A percentile compares a stretch with the other conserved stretches of the same genome.
phyloP scores from a whole-genome alignment of 495 filamentous ascomycete species.

The Gamarada debralockiae region DNA sequence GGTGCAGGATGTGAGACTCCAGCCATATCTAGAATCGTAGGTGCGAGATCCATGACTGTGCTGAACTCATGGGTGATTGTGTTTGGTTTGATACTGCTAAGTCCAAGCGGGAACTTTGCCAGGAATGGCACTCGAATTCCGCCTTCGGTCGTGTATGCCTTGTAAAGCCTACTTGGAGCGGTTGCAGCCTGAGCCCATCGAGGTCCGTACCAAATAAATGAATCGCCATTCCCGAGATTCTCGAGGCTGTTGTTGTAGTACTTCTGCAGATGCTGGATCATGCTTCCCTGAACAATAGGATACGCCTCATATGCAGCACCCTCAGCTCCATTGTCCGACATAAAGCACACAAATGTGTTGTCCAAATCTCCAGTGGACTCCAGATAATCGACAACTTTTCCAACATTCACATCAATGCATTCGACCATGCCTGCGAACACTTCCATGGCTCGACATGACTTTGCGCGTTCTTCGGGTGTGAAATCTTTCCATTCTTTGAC shows the following conservation, averaged over 20 bases:
- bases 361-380: constrained; percentile 54
- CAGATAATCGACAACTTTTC: constrained; percentile 54
- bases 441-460: constrained; percentile 56
- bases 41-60: constrained; percentile 62
- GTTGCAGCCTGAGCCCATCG: constrained; percentile 64
- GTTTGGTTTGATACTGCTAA: constrained; percentile 22
- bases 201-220: constrained; percentile 64
- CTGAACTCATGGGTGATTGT: constrained; percentile 53
- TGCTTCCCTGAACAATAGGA: constrained; percentile 43
- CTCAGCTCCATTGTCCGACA: constrained; percentile 64
- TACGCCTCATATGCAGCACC: constrained; percentile 59
- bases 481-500: constrained; percentile 45
- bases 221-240: constrained; percentile 57
- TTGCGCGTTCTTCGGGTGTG: constrained; percentile 44
- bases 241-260: constrained; percentile 62
- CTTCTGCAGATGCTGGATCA: constrained; percentile 51
- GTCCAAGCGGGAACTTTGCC: constrained; percentile 40
- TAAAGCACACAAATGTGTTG: constrained; percentile 61
- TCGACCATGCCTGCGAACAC: constrained; percentile 64
- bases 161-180: constrained; percentile 58
- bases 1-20: constrained; percentile 55
- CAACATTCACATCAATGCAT: constrained; percentile 58
- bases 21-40: constrained; percentile 58
- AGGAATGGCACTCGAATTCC: constrained; percentile 58
- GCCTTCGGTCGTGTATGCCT: constrained; percentile 60